A percentile compares a stretch with the other conserved stretches of the same genome.
These are phyloP conservation scores for Aspergillus alliaceus DNA, from an alignment of 2,329 filamentous ascomycete genomes.

Conservation along the genomic window DNA sequence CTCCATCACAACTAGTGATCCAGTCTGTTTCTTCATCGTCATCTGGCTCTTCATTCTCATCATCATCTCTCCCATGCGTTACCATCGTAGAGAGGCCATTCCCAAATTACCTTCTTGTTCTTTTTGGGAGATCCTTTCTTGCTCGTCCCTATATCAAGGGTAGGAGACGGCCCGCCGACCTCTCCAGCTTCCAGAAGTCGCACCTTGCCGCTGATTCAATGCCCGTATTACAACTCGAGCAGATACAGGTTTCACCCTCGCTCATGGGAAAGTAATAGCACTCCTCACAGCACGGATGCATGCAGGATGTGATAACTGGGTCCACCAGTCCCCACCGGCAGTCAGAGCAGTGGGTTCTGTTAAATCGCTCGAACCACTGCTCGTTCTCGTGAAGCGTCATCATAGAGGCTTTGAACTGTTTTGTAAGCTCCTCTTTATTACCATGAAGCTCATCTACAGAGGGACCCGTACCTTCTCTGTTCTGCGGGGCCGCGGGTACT, in stretches of 20 bases:
- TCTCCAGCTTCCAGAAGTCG: conserved; percentile 4
- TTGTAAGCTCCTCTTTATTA: conserved; percentile 19
- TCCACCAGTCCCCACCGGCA: conserved; percentile 44
- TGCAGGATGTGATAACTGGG: conserved; percentile 52
- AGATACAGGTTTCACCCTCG: conserved; percentile 29
- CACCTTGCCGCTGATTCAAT: conserved; percentile 18
- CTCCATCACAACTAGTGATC: conserved; percentile 20
- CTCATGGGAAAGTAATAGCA: conserved; percentile 40
- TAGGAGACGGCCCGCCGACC: neutral
- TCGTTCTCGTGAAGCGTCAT: conserved; percentile 29
- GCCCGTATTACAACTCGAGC: conserved; percentile 8
- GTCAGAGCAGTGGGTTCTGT: conserved; percentile 39
- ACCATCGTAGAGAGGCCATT: neutral
- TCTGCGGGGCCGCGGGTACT: neutral
- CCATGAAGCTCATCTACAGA: conserved; percentile 2
- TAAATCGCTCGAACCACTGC: conserved; percentile 35
- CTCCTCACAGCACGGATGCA: conserved; percentile 55
- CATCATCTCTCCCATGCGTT: conserved; percentile 7
- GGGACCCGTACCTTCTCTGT: neutral
- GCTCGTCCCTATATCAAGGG: neutral
- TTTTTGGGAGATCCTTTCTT: neutral
- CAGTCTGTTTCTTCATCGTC: conserved; percentile 26
- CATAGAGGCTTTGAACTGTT: conserved; percentile 45
- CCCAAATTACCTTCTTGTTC: neutral
- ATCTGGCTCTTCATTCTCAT: conserved; percentile 19